Percentiles rank a stretch among this genome's conserved stretches.
These are phyloP conservation scores for Lachancea quebecensis DNA, from an alignment of 805 yeast genomes.

Conservation along the genomic window DNA sequence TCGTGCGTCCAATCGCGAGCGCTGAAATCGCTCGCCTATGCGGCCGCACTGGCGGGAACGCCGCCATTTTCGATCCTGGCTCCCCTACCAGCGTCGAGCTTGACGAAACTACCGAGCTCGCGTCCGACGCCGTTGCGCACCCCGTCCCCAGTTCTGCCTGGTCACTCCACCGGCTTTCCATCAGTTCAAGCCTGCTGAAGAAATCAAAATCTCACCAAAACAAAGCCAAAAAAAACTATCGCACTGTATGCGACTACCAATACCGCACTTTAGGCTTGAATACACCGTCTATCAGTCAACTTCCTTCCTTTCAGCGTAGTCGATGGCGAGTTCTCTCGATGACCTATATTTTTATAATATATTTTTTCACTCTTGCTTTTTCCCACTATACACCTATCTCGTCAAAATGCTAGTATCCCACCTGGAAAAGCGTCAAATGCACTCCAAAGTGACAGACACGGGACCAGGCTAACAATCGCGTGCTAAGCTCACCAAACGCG, in stretches of 20 bases:
- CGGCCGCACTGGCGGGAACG: background rate
- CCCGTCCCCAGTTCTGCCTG: background rate
- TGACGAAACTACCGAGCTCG: constrained; percentile 7
- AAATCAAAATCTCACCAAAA: no score
- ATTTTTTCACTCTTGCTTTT: background rate
- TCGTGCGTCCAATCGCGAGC: constrained; percentile 1
- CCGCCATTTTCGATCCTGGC: constrained; percentile 1
- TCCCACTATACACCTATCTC: background rate
- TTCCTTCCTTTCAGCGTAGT: no score
- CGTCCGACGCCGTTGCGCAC: background rate
- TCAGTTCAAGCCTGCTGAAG: background rate
- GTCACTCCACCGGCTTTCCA: background rate
- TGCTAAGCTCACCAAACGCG: background rate
- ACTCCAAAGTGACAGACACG: background rate
- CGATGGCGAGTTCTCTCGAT: background rate
- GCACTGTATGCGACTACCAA: background rate
- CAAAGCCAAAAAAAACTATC: background rate
- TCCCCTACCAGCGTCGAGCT: constrained; percentile 7
- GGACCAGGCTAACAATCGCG: no score
- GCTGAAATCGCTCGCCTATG: constrained; percentile 6
- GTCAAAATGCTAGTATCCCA: no score
- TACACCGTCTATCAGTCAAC: background rate
- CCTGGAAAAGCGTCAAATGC: background rate
- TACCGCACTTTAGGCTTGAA: background rate
- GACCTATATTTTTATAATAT: background rate